Evolutionary conservation across 768 basidiomycete species (phyloP).

Genomic region (Pleurotus salmoneostramineus): DNA sequence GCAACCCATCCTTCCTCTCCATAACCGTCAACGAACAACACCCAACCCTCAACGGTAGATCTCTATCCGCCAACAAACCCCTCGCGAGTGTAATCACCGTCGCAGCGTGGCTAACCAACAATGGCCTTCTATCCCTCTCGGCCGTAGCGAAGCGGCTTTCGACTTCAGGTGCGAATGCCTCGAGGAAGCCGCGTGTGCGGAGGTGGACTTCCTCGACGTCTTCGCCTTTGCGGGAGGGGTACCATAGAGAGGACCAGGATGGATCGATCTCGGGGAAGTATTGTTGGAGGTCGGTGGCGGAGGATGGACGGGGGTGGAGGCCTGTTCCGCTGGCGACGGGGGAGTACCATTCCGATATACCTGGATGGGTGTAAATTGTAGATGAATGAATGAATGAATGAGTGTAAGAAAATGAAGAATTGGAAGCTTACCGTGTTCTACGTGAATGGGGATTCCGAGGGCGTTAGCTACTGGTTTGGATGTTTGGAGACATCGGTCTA

Average conservation of each 20-base stretch:
- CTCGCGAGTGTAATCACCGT: constrained; percentile 65
- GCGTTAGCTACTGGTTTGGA: constrained; percentile 58
- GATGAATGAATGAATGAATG: not conserved
- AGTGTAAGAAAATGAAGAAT: not conserved
- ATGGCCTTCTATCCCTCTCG: constrained; percentile 42
- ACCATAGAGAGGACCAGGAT: constrained; percentile 61
- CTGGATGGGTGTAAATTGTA: constrained; percentile 24
- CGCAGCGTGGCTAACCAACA: constrained; percentile 75
- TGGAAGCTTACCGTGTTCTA: constrained; percentile 61
- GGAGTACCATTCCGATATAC: constrained; percentile 78
- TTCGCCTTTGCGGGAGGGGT: constrained; percentile 74
- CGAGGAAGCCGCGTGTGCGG: constrained; percentile 50
- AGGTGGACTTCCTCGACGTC: constrained; percentile 57
- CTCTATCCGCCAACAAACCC: constrained; percentile 49
- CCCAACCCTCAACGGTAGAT: constrained; percentile 58
- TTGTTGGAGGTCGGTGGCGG: constrained; percentile 45
- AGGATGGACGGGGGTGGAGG: constrained; percentile 70
- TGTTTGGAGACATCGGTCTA: constrained; percentile 89
- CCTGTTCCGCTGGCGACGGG: constrained; percentile 64
- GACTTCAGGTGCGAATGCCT: constrained; percentile 45
- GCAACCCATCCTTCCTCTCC: constrained; percentile 25
- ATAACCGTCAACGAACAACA: constrained; percentile 71
- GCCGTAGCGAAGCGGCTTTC: constrained; percentile 33
- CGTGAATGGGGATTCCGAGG: constrained; percentile 64
- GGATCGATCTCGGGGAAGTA: constrained; percentile 63